Evolutionary conservation across 345 rosid genomes (phyloP).

Genomic region (Aquilaria malaccensis): DNA sequence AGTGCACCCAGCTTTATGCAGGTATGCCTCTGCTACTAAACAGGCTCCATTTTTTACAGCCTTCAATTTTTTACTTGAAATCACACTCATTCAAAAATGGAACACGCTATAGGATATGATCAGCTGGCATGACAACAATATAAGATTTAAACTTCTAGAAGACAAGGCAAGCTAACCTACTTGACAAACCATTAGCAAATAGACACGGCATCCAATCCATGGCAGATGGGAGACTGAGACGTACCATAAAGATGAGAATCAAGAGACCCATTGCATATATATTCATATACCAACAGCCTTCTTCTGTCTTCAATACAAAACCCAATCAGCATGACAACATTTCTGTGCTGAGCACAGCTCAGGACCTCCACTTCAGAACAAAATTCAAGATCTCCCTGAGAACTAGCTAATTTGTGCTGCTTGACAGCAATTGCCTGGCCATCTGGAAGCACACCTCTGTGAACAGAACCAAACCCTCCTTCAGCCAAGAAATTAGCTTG

Average conservation of each 20-base stretch:
- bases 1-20: too few relatives aligned
- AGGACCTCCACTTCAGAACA: conserved; percentile 99
- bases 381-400: conserved; percentile 97
- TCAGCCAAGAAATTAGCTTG: conserved; percentile 97
- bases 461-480: conserved; percentile 99
- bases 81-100: background rate
- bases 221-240: background rate
- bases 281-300: conserved; percentile 92
- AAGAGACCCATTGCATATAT: conserved; percentile 94
- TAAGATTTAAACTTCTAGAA: too few relatives aligned
- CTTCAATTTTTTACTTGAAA: too few relatives aligned
- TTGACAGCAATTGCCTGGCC: conserved; percentile 99
- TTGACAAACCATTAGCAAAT: too few relatives aligned
- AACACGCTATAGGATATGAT: background rate
- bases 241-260: conserved; percentile 94
- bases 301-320: conserved; percentile 94
- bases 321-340: conserved; percentile 95
- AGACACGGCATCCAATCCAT: too few relatives aligned
- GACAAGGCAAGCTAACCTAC: too few relatives aligned
- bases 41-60: too few relatives aligned
- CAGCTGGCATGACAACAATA: too few relatives aligned
- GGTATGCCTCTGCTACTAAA: too few relatives aligned
- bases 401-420: conserved; percentile 97
- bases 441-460: conserved; percentile 90
- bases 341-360: conserved; percentile 98